Base-by-base conservation (phyloP, 148 eudicot genomes). In the Diospyros lotus region DNA sequence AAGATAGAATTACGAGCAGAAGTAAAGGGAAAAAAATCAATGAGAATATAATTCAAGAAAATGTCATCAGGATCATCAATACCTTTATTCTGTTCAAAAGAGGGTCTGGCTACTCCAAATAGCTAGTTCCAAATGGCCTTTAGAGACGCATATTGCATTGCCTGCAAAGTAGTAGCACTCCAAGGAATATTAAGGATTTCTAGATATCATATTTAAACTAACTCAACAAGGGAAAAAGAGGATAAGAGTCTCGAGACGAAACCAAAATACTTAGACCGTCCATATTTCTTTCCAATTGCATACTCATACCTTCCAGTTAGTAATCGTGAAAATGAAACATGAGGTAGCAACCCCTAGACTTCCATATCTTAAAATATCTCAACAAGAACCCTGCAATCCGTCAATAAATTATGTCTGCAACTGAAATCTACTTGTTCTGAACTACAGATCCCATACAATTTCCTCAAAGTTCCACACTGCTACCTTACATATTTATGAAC, bases 91-190 rank as follows among this genome's bases (percentile, higher is more conserved):
- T 72, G 77, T 78, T 77, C 78, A 74, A 90, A 84, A 75, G 84
- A 72, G 54, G 96, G 92, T 76, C 73, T 85, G 70, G 75, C 54
- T 48, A 82, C 89, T 76, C 98, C 98, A 86, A 89, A 86, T 76
- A 89, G 69, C 39, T 77, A 73, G 80, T 90, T 94, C 98, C 98
- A 94, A 42, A 94, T 69, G 78, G 98, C 98, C 85, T 94, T 94
- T 64, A 92, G 96, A 81, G 98, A 94, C 77, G 94, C 86, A 92
- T 90, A 94, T 77, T 92, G 94, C 98, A 94, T 92, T 78, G 97
- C 93, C 98, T 94, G 88, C 89, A 90, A 85, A 81, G 73, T 14
- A 81, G 75, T 65, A 89, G 78, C 86, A 86, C 82, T 84, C 85
- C 82, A 73, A 77, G 79, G 75, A 77, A 72, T 43, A 50, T 79